Evolutionary conservation across 768 basidiomycete species (phyloP).

Genomic region (Butyriboletus loyo): DNA sequence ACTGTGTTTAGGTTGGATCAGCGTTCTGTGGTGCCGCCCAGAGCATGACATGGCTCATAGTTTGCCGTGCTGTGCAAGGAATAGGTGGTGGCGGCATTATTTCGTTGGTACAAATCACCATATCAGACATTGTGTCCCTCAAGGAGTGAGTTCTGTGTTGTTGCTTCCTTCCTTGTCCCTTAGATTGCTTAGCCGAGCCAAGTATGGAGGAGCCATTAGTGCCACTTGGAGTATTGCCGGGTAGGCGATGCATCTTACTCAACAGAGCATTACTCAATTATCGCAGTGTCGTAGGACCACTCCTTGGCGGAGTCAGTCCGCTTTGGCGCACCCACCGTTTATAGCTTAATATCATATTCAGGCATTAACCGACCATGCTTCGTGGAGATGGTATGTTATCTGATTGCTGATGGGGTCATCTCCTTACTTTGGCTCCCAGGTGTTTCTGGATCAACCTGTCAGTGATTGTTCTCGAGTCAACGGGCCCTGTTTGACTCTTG

Average conservation of each 20-base stretch:
- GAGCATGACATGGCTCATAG: slow-evolving; percentile 41
- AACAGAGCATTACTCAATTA: not conserved
- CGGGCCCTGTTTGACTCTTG: not conserved
- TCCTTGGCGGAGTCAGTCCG: slow-evolving; percentile 35
- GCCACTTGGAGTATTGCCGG: slow-evolving; percentile 41
- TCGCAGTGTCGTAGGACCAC: slow-evolving; percentile 41
- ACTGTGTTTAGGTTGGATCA: slow-evolving; percentile 31
- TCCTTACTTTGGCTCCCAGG: slow-evolving; percentile 17
- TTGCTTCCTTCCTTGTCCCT: not conserved
- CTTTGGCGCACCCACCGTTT: not conserved
- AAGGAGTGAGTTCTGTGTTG: slow-evolving; percentile 25
- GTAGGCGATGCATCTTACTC: slow-evolving; percentile 12
- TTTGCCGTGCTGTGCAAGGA: slow-evolving; percentile 41
- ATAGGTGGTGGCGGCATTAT: slow-evolving; percentile 41
- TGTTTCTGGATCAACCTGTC: slow-evolving; percentile 38
- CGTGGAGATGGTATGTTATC: slow-evolving; percentile 39
- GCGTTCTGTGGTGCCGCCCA: slow-evolving; percentile 44
- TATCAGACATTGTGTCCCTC: slow-evolving; percentile 39
- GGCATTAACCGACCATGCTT: slow-evolving; percentile 34
- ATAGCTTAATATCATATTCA: slow-evolving; percentile 2
- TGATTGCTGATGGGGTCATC: not conserved
- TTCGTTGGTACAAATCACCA: slow-evolving; percentile 36
- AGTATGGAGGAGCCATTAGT: slow-evolving; percentile 37
- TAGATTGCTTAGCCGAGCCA: slow-evolving; percentile 31
- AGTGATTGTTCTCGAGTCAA: not conserved